Conservation (phyloP, 176 grass and related monocot genomes). For the Bolboschoenus planiculmis region DNA sequence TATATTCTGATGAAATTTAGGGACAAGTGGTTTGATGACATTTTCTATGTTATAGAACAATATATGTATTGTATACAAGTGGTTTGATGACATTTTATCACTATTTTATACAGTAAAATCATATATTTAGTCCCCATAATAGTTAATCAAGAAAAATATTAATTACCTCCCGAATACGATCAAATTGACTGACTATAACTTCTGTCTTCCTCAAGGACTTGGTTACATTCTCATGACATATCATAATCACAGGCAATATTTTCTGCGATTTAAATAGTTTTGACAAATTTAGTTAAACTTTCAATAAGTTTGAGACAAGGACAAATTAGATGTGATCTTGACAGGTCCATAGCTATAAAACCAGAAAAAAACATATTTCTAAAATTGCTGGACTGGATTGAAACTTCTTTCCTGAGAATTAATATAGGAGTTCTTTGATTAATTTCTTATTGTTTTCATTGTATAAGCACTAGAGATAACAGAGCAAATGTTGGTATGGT, state of each 20-base stretch:
- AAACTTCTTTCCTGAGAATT: no score
- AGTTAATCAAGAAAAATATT: background rate
- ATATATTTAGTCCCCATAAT: background rate
- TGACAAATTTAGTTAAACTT: background rate
- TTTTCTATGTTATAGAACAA: background rate
- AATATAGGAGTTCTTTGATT: no score
- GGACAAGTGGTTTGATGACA: background rate
- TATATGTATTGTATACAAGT: no score
- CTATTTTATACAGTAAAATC: no score
- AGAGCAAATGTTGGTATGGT: background rate
- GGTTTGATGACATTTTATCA: no score
- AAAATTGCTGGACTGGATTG: no score
- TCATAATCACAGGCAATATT: background rate
- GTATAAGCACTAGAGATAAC: background rate
- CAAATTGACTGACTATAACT: background rate
- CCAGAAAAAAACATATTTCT: background rate
- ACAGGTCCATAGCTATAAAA: background rate
- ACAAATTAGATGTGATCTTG: background rate
- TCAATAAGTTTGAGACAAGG: background rate
- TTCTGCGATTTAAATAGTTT: background rate
- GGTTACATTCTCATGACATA: conserved; percentile 1
- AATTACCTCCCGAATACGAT: conserved; percentile 14
- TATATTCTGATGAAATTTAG: background rate
- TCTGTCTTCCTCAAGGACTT: conserved; percentile 7
- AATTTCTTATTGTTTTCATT: background rate